Evolutionary conservation across 257 asterid genomes (phyloP), one percentile per base, ranked within the genome.

Genomic region (Anisodus acutangulus): DNA sequence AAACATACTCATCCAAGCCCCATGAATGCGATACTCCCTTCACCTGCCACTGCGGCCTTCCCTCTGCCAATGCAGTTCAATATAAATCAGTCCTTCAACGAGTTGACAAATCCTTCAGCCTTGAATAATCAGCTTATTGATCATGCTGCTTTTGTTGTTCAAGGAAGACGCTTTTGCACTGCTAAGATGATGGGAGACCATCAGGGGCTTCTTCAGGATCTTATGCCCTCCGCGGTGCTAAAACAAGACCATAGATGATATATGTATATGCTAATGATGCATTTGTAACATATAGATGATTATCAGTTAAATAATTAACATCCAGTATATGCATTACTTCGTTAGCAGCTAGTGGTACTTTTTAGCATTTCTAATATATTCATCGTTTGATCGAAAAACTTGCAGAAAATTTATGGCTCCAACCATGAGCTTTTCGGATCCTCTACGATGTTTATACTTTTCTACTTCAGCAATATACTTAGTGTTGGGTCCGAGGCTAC

Each of bases 1-100:
- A 92, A 89, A 83, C 98, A 94, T 90, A 93, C 84, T 1, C 98
- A 94, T 80, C 93, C 91, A 12, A 90, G 90, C 88, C 97, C 96
- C 4, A 83, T 78, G 9, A 76, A 22, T 22, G 69, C 79, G 4
- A 83, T 8, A 3, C 35, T 67, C 8, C 84, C 78, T 11, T 81
- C 74, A 1, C 85, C 62, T 31, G 35, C 35, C 35, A 31, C 35
- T 5, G n/a, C 11, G 0, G 1, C 57, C 59, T 43, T 41, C 57
- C 9, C 71, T 80, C 11, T 59, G 2, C 83, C 67, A 2, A 2
- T 53, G 84, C 84, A 78, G 0, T 83, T 55, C 76, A 81, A 81
- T 37, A 71, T 86, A 83, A 54, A 49, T 67, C 41, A 81, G 6
- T 19, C 88, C 35, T n/a, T 82, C 58, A 55, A n/a, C 58, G 35